Evolutionary conservation across 805 yeast genomes (phyloP).

Genomic region (Saturnispora gosingensis): DNA sequence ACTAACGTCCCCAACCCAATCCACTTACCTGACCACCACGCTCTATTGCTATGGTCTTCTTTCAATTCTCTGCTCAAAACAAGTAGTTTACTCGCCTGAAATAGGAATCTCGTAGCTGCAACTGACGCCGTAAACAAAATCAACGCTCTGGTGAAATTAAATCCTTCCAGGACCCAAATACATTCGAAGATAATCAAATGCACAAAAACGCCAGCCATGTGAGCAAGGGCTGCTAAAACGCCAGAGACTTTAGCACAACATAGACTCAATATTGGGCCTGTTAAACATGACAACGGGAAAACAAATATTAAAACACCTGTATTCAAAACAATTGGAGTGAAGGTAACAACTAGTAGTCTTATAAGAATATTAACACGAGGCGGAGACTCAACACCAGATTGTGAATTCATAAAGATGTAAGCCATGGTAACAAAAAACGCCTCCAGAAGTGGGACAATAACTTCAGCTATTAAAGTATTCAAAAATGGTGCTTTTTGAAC

Average conservation of each 20-base stretch:
- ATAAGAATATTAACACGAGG: slow-evolving; percentile 47
- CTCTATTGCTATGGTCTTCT: slow-evolving; percentile 32
- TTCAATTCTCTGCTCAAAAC: slow-evolving; percentile 34
- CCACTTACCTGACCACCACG: slow-evolving; percentile 54
- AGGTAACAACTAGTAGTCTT: slow-evolving; percentile 46
- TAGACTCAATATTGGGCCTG: slow-evolving; percentile 30
- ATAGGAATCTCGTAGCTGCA: slow-evolving; percentile 30
- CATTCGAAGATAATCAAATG: slow-evolving; percentile 30
- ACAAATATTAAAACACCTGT: slow-evolving; percentile 24
- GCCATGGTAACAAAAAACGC: slow-evolving; percentile 64
- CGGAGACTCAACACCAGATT: slow-evolving; percentile 62
- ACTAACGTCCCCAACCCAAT: slow-evolving; percentile 27
- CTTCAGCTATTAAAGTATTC: slow-evolving; percentile 72
- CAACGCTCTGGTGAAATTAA: slow-evolving; percentile 31
- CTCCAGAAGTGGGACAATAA: slow-evolving; percentile 61
- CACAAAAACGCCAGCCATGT: slow-evolving; percentile 27
- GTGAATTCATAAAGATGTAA: slow-evolving; percentile 74
- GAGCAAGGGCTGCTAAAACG: slow-evolving; percentile 33
- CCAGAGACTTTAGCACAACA: slow-evolving; percentile 30
- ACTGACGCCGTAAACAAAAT: slow-evolving; percentile 32
- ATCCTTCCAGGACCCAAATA: slow-evolving; percentile 34
- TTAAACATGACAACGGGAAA: slow-evolving; percentile 29
- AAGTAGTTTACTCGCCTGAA: slow-evolving; percentile 26
- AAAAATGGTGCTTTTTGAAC: slow-evolving; percentile 69
- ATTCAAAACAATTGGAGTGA: slow-evolving; percentile 41